Conservation (phyloP, 1,284 basidiomycete species). For the Agroathelia rolfsii region DNA sequence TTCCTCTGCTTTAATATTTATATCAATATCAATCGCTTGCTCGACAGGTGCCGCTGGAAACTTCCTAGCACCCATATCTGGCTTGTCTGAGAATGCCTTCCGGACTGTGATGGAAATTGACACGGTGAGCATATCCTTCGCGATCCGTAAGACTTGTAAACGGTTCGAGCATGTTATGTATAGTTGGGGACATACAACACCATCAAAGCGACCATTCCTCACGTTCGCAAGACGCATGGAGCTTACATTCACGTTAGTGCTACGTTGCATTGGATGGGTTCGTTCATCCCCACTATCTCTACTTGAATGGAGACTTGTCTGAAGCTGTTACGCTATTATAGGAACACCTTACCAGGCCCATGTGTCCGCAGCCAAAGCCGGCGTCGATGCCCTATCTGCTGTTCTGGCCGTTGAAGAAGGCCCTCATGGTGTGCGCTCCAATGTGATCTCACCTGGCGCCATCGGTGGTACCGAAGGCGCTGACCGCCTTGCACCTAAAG, state of each 20-base stretch:
- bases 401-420: slow-evolving; percentile 92
- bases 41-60: slow-evolving; percentile 84
- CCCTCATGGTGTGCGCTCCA: slow-evolving; percentile 87
- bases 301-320: slow-evolving; percentile 2
- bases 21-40: too few relatives aligned
- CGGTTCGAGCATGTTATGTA: slow-evolving; percentile 6
- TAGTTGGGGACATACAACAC: slow-evolving; percentile 91
- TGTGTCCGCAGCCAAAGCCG: slow-evolving; percentile 92
- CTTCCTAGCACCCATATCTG: slow-evolving; percentile 78
- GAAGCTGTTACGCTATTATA: slow-evolving; percentile 17
- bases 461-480: slow-evolving; percentile 83
- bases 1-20: not conserved
- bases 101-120: slow-evolving; percentile 92
- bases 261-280: slow-evolving; percentile 82
- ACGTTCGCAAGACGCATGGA: slow-evolving; percentile 65
- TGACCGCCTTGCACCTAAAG: slow-evolving; percentile 52
- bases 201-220: slow-evolving; percentile 78
- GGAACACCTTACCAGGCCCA: slow-evolving; percentile 88
- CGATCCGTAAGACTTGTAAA: slow-evolving; percentile 2
- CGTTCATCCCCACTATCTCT: slow-evolving; percentile 12
- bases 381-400: slow-evolving; percentile 77
- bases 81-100: slow-evolving; percentile 82
- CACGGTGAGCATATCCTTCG: slow-evolving; percentile 40
- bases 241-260: slow-evolving; percentile 89
- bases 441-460: slow-evolving; percentile 85